Conservation (phyloP, 1,284 basidiomycete genomes). For the Afroboletus lepidellus region DNA sequence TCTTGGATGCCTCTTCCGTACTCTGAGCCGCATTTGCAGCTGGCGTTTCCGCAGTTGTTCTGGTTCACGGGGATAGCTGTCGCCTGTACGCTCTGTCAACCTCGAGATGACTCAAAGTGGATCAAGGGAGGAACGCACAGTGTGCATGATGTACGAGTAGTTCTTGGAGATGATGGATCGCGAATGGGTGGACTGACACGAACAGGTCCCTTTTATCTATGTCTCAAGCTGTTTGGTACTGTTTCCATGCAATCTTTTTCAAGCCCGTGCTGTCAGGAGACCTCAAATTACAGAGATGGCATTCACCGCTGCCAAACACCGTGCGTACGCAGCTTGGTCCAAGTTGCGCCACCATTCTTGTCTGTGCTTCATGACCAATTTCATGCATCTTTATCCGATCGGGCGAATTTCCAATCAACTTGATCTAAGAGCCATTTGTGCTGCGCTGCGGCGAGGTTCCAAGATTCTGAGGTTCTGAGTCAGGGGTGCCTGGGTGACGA, state of each 20-base stretch:
- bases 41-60: slow-evolving; percentile 3
- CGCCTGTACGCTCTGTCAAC: background rate
- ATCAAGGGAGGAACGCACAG: background rate
- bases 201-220: background rate
- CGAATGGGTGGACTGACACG: background rate
- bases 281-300: background rate
- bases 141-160: background rate
- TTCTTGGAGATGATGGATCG: too few relatives aligned
- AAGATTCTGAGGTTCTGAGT: too few relatives aligned
- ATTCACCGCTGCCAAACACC: background rate
- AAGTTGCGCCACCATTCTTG: background rate
- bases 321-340: too few relatives aligned
- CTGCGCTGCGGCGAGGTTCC: background rate
- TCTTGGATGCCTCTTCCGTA: background rate
- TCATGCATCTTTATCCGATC: background rate
- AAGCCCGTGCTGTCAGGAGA: background rate
- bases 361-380: too few relatives aligned
- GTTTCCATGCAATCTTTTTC: slow-evolving; percentile 4
- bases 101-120: background rate
- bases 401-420: background rate
- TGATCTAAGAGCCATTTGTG: background rate
- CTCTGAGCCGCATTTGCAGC: slow-evolving; percentile 6
- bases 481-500: too few relatives aligned
- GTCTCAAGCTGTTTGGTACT: slow-evolving; percentile 1
- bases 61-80: slow-evolving; percentile 9